phyloP scores from a whole-genome alignment of 2,329 filamentous ascomycete genomes.

The Pseudocercospora macadamiae region DNA sequence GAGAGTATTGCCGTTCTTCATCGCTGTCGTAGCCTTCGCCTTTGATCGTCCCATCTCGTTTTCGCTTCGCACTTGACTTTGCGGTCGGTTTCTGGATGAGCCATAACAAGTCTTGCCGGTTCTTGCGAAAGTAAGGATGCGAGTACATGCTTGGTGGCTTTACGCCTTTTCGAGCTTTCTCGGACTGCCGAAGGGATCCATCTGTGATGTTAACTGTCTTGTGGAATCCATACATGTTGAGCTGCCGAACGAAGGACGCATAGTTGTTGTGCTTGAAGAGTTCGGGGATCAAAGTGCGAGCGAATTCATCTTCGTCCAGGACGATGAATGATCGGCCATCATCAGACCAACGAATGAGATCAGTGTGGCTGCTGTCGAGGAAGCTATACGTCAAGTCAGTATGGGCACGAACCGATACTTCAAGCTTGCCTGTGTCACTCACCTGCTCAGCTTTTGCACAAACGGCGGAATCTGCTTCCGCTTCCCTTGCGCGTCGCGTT shows the following conservation, averaged over 20 bases:
- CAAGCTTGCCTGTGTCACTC: conserved; percentile 39
- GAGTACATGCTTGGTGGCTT: conserved; percentile 98
- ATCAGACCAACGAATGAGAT: conserved; percentile 95
- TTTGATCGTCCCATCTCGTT: conserved; percentile 61
- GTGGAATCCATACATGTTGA: conserved; percentile 62
- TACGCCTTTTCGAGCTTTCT: conserved; percentile 86
- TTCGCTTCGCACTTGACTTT: conserved; percentile 55
- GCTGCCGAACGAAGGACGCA: conserved; percentile 73
- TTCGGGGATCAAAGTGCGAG: conserved; percentile 72
- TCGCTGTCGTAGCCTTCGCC: conserved; percentile 71
- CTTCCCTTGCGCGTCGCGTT: conserved; percentile 85
- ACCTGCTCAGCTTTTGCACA: conserved; percentile 98
- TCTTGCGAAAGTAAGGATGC: conserved; percentile 93
- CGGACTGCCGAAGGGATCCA: conserved; percentile 96
- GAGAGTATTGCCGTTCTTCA: conserved; percentile 53
- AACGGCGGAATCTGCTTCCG: conserved; percentile 96
- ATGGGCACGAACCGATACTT: neutral
- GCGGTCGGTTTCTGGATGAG: conserved; percentile 94
- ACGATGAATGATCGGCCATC: conserved; percentile 97
- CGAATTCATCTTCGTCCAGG: conserved; percentile 89
- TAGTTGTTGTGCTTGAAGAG: conserved; percentile 82
- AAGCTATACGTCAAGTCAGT: conserved; percentile 64
- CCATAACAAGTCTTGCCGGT: conserved; percentile 90
- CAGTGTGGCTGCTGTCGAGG: conserved; percentile 88
- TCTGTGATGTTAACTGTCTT: conserved; percentile 74